Conservation (phyloP, 1,284 basidiomycete species). For the Stygiomarasmius scandens region DNA sequence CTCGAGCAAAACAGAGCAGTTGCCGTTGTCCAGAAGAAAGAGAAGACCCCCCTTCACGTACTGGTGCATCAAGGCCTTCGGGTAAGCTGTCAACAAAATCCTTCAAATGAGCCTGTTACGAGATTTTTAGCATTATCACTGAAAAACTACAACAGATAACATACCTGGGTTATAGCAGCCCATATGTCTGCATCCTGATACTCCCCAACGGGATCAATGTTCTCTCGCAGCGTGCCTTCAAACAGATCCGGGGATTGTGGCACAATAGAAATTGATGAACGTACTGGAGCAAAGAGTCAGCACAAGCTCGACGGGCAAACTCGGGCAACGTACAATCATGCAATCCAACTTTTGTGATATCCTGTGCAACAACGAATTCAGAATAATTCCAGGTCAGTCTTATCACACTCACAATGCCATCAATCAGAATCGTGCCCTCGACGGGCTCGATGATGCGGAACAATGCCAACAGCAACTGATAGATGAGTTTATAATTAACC, state of each 20-base stretch:
- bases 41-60: conserved; percentile 83
- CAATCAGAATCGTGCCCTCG: conserved; percentile 79
- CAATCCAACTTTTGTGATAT: conserved; percentile 83
- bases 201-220: conserved; percentile 78
- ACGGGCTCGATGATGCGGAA: conserved; percentile 86
- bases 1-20: conserved; percentile 82
- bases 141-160: conserved; percentile 23
- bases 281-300: conserved; percentile 44
- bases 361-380: conserved; percentile 29
- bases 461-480: conserved; percentile 63
- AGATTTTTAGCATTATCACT: not conserved
- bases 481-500: not conserved
- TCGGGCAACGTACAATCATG: conserved; percentile 61
- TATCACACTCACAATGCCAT: conserved; percentile 52
- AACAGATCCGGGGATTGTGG: conserved; percentile 85
- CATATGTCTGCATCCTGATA: conserved; percentile 82
- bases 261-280: conserved; percentile 84
- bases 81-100: conserved; percentile 74
- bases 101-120: conserved; percentile 59
- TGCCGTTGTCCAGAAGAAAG: conserved; percentile 87
- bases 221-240: conserved; percentile 84
- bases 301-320: not conserved
- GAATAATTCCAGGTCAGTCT: not conserved
- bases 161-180: conserved; percentile 75
- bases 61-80: conserved; percentile 72